Evolutionary conservation across 192 early-diverging fungal genomes (phyloP).

Genomic region (Obelidium mucronatum): DNA sequence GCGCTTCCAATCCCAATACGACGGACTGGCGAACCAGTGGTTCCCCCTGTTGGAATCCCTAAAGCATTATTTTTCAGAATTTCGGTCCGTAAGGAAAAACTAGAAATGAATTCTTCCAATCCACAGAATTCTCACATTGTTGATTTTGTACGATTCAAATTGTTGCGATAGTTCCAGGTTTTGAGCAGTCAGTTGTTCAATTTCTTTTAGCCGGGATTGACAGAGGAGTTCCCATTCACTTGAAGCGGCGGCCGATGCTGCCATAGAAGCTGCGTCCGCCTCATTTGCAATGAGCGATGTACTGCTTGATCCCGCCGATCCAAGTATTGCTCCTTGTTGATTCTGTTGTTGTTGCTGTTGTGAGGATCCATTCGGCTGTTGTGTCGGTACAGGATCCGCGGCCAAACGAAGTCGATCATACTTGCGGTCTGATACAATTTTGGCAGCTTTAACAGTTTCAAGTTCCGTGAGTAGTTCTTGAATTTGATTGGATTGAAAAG

Average conservation of each 20-base stretch:
- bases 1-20: constrained; percentile 43
- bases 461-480: constrained; percentile 23
- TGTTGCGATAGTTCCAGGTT: constrained; percentile 38
- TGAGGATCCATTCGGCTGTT: not conserved
- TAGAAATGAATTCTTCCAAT: not conserved
- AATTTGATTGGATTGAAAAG: not conserved
- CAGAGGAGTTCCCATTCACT: constrained; percentile 24
- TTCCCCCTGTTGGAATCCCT: constrained; percentile 35
- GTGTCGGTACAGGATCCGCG: no score
- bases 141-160: constrained; percentile 37
- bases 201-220: constrained; percentile 41
- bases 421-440: constrained; percentile 29
- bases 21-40: constrained; percentile 22
- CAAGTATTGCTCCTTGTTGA: no score
- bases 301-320: not conserved
- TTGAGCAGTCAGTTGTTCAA: constrained; percentile 39
- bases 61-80: no score
- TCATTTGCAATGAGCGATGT: not conserved
- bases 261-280: not conserved
- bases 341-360: no score
- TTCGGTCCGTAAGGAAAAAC: not conserved
- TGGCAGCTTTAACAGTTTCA: constrained; percentile 19
- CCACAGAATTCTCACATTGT: not conserved
- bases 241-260: not conserved
- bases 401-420: constrained; percentile 29